Conservation (phyloP, 2,329 filamentous ascomycete species). For the Ramichloridium luteum region DNA sequence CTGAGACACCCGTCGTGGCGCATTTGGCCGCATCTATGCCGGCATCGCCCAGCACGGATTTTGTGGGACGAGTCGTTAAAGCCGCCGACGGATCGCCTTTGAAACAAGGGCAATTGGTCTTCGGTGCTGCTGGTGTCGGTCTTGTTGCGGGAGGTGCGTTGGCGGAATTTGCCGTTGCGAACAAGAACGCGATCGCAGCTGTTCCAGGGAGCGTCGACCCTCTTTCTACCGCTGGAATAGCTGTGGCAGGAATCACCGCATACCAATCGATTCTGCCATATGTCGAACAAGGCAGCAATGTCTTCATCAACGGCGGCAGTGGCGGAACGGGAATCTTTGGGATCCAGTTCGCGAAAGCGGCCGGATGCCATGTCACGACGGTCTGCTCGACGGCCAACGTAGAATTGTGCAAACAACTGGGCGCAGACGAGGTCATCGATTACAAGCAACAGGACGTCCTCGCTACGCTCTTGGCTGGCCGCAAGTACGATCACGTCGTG, state of each 20-base stretch:
- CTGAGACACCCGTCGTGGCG: constrained; percentile 37
- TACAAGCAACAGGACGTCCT: constrained; percentile 42
- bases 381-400: constrained; percentile 48
- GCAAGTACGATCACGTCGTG: constrained; percentile 40
- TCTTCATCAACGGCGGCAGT: constrained; percentile 55
- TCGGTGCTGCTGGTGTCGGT: constrained; percentile 27
- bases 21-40: constrained; percentile 28
- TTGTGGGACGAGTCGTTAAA: constrained; percentile 38
- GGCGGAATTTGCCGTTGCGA: constrained; percentile 26
- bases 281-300: constrained; percentile 28
- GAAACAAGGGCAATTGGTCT: constrained; percentile 29
- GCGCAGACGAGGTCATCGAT: constrained; percentile 52
- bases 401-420: constrained; percentile 44
- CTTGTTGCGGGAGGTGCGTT: constrained; percentile 23
- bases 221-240: constrained; percentile 24
- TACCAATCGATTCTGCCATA: constrained; percentile 27
- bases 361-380: constrained; percentile 47
- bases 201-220: constrained; percentile 34
- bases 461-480: constrained; percentile 33
- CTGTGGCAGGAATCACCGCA: constrained; percentile 28
- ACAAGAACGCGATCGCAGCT: constrained; percentile 26
- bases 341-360: constrained; percentile 51
- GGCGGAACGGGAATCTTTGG: constrained; percentile 49
- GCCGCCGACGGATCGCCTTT: constrained; percentile 24
- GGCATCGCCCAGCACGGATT: constrained; percentile 39